Evolutionary conservation across 2,329 filamentous ascomycete genomes (phyloP).

Genomic region (Penicillium sp.): DNA sequence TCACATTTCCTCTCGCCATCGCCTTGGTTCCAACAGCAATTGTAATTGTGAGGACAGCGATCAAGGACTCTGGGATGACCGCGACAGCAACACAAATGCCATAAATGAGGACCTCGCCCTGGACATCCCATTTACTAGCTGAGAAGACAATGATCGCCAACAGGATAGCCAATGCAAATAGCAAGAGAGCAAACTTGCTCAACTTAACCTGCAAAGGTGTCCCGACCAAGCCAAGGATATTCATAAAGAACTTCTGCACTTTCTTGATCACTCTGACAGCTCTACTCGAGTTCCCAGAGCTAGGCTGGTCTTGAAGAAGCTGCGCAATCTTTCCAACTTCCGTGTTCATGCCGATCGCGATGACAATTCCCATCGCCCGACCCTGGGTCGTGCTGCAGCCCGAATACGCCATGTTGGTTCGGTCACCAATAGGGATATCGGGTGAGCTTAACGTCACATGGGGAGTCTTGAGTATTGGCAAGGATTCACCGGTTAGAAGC

Average conservation of each 20-base stretch:
- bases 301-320: conserved; percentile 56
- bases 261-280: conserved; percentile 38
- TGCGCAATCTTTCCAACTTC: conserved; percentile 64
- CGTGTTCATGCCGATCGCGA: conserved; percentile 62
- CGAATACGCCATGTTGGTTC: conserved; percentile 63
- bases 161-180: conserved; percentile 71
- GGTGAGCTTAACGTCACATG: conserved; percentile 27
- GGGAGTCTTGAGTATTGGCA: conserved; percentile 59
- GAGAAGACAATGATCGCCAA: conserved; percentile 65
- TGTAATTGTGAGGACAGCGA: conserved; percentile 64
- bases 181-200: conserved; percentile 78
- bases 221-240: conserved; percentile 59
- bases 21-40: conserved; percentile 59
- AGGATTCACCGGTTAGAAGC: conserved; percentile 62
- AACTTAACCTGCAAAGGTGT: conserved; percentile 84
- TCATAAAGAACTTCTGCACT: conserved; percentile 50
- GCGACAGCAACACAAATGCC: conserved; percentile 59
- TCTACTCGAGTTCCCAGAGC: conserved; percentile 10
- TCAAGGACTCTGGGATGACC: conserved; percentile 66
- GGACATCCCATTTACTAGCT: conserved; percentile 58
- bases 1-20: conserved; percentile 56
- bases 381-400: conserved; percentile 63
- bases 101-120: conserved; percentile 62
- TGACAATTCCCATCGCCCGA: conserved; percentile 59
- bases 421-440: conserved; percentile 54